Evolutionary conservation across 495 filamentous ascomycete species (phyloP), one percentile per base, ranked within the genome.

Genomic region (Poronia punctata): DNA sequence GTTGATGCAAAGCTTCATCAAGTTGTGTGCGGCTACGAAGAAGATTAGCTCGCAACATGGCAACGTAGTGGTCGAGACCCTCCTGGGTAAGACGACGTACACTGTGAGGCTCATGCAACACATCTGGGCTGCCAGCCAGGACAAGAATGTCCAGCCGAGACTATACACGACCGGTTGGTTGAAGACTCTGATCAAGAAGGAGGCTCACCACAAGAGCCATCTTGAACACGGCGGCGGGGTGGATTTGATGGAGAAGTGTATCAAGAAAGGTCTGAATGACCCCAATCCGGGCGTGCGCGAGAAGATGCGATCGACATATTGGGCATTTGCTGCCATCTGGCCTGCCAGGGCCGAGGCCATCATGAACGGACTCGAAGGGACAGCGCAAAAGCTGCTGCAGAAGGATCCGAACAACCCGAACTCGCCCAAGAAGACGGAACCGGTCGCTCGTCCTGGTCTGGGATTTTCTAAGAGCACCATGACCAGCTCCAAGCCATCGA

Each of bases 91-190:
- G 53, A 82, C 84, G 16, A 82, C 87, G 0, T 96, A 86, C 59
- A 86, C 76, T 38, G 57, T 68, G 38, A 81, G 88, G 14, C 67
- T 95, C 40, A 69, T 95, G 67, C 84, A 93, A 50, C 88, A 96
- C 50, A 67, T 97, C 22, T 78, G 76, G 59, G 62, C 61, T 40
- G 88, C 93, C 19, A 80, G 71, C 37, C 81, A 89, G 54, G 92
- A 97, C 57, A 98, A 95, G 66, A 97, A 95, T 57, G 79, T 86
- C 2, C 81, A 87, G 48, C 74, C 88, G 18, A 78, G 92, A 35
- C 75, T 75, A 2, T 95, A 78, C 61, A 82, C 81, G 8, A 64
- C 84, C 14, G 83, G 78, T 9, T 98, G 92, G 92, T 63, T 97
- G 9, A 84, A 78, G 59, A 87, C 83, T 3, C 48, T 97, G 23